Base-by-base conservation (phyloP, 2,329 filamentous ascomycete genomes). In the Coleophoma crateriformis region DNA sequence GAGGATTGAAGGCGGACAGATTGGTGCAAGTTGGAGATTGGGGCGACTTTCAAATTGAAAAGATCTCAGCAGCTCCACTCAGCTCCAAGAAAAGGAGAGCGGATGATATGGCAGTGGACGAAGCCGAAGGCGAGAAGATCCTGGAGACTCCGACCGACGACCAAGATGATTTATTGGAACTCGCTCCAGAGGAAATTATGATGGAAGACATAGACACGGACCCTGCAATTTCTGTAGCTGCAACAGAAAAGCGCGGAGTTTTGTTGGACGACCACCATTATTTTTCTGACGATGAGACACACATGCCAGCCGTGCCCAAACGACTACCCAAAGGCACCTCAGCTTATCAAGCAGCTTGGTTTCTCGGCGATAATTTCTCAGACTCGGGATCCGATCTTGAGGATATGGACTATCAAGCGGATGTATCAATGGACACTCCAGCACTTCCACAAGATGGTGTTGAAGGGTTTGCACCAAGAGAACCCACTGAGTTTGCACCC, bases 191-290 rank as follows among this genome's bases (percentile, higher is more conserved):
- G 65, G 90, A 92, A 61, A 79, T 84, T 3, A 74, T 81, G 51
- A 94, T 96, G 89, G 75, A 81, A 20, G 87, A 88, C 53, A 78
- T 82, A 19, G 79, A 81, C 19, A 71, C 70, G 65, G 63, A 71
- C 71, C 50, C 76, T 59, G 65, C 74, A 53, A 58, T 78, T 61
- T 75, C 74, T 3, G 71, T 76, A 19, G 67, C 68, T 45, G 64
- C 67, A 4, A 71, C 74, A 2, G 74, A 77, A 40, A 84, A 85
- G 64, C 95, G 92, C 70, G 94, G 92, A 56, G 94, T 99, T 1
- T 73, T 99, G 38, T 76, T 99, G 10, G 94, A 99, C 58, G 92
- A 97, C 58, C 92, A 99, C 67, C 92, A 97, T 66, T 99, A 99
- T 68, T 99, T 97, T 64, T 91, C 91, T 0, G 92, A 97, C 40